These are phyloP conservation scores for Lecanicillium sp. DNA, from an alignment of 2,329 filamentous ascomycete species.

Conservation along the genomic window DNA sequence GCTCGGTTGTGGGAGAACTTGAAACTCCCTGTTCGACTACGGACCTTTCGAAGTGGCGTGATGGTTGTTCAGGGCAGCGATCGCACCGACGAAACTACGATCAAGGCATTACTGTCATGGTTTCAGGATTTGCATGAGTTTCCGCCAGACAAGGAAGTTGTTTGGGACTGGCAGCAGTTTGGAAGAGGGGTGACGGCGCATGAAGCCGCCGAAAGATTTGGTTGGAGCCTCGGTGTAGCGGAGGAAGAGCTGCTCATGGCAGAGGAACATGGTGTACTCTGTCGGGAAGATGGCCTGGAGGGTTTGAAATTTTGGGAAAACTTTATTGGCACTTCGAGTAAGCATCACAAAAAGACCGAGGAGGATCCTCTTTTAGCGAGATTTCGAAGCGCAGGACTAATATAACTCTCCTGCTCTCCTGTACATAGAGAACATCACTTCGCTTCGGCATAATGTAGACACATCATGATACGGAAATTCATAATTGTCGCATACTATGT, in stretches of 20 bases:
- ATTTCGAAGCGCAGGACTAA: slow-evolving; percentile 5
- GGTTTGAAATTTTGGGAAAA: slow-evolving; percentile 94
- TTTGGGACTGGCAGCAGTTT: slow-evolving; percentile 71
- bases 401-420: too few species aligned
- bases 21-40: slow-evolving; percentile 74
- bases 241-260: slow-evolving; percentile 96
- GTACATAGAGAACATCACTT: too few species aligned
- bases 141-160: slow-evolving; percentile 53
- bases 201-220: slow-evolving; percentile 81
- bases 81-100: slow-evolving; percentile 83
- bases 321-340: slow-evolving; percentile 37
- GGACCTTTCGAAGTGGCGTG: slow-evolving; percentile 88
- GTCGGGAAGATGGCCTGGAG: slow-evolving; percentile 85
- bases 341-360: background rate
- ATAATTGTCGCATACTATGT: too few species aligned
- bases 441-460: too few species aligned
- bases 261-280: slow-evolving; percentile 79
- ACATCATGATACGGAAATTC: too few species aligned
- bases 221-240: slow-evolving; percentile 95
- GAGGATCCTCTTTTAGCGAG: slow-evolving; percentile 6
- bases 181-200: slow-evolving; percentile 83
- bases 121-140: slow-evolving; percentile 62
- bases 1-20: slow-evolving; percentile 82
- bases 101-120: slow-evolving; percentile 69
- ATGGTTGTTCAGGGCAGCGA: slow-evolving; percentile 86